A percentile compares a stretch with the other conserved stretches of the same genome.
Evolutionary conservation across 352 stramenopile species (phyloP).

Genomic region (Nothophytophthora sp.): DNA sequence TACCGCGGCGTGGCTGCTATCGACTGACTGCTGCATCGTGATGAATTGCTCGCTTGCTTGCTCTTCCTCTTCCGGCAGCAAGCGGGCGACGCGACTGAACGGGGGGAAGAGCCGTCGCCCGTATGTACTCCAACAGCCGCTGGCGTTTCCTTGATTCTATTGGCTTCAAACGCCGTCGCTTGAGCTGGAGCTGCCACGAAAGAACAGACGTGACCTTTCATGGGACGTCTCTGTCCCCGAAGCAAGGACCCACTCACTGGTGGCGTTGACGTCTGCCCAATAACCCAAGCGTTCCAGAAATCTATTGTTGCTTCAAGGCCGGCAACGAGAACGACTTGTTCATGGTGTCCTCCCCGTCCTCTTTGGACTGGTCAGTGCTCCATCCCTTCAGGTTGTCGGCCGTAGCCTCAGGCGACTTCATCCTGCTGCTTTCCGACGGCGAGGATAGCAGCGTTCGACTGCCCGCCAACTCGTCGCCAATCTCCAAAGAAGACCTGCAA

Average conservation of each 20-base stretch:
- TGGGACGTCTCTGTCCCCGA: too few species aligned
- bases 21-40: not conserved
- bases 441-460: conserved; percentile 6
- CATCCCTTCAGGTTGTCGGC: conserved; percentile 34
- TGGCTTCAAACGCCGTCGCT: not conserved
- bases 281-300: not conserved
- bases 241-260: too few species aligned
- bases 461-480: conserved; percentile 17
- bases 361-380: conserved; percentile 28
- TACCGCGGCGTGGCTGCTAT: conserved; percentile 11
- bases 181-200: conserved; percentile 3
- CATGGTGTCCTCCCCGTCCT: conserved; percentile 30
- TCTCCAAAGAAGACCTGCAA: conserved; percentile 22
- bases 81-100: not conserved
- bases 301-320: conserved; percentile 46
- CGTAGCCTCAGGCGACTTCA: conserved; percentile 21
- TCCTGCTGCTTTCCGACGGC: conserved; percentile 14
- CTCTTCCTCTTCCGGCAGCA: not conserved
- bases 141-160: too few species aligned
- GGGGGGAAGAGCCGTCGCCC: not conserved
- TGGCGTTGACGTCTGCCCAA: conserved; percentile 10
- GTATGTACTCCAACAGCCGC: not conserved
- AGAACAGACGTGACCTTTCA: conserved; percentile 16
- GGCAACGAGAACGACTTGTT: conserved; percentile 58
- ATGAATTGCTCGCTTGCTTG: not conserved